Conservation (phyloP, 1,139 yeast genomes). For the Hansenula anomala region DNA sequence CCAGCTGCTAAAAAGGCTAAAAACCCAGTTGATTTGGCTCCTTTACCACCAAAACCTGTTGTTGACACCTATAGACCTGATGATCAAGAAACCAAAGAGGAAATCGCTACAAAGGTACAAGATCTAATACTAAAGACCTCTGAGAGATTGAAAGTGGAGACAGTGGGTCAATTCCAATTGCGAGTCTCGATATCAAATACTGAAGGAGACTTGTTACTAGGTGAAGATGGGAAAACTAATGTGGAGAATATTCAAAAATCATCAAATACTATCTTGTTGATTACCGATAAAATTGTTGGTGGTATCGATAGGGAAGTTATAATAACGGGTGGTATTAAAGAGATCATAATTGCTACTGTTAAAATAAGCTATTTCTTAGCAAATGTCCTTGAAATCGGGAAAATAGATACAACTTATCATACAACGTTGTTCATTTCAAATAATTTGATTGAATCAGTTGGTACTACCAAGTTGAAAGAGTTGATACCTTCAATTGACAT, state of each 20-base stretch:
- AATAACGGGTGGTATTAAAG: conserved; percentile 7
- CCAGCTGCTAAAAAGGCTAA: neutral
- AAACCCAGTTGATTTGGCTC: neutral
- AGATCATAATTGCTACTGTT: conserved; percentile 1
- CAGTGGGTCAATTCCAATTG: neutral
- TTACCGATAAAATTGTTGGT: conserved; percentile 9
- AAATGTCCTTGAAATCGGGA: neutral
- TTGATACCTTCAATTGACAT: conserved; percentile 2
- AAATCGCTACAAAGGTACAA: neutral
- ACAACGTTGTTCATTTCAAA: conserved; percentile 6
- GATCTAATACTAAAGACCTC: neutral
- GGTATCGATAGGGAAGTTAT: conserved; percentile 11
- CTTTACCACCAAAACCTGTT: conserved; percentile 3
- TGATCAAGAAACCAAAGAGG: neutral
- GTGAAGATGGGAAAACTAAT: conserved; percentile 4
- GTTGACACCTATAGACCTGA: conserved; percentile 6
- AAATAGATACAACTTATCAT: conserved; percentile 2
- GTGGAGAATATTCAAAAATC: conserved; percentile 5
- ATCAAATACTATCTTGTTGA: conserved; percentile 3
- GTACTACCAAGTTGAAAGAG: neutral
- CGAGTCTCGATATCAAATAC: conserved; percentile 7
- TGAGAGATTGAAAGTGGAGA: neutral
- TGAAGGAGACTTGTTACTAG: conserved; percentile 10
- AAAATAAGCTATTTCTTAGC: conserved; percentile 1
- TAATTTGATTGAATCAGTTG: neutral